Percentiles rank a stretch among this genome's conserved stretches.
phyloP scores from a whole-genome alignment of 1,284 basidiomycete species.

The Ganoderma lingzhi region DNA sequence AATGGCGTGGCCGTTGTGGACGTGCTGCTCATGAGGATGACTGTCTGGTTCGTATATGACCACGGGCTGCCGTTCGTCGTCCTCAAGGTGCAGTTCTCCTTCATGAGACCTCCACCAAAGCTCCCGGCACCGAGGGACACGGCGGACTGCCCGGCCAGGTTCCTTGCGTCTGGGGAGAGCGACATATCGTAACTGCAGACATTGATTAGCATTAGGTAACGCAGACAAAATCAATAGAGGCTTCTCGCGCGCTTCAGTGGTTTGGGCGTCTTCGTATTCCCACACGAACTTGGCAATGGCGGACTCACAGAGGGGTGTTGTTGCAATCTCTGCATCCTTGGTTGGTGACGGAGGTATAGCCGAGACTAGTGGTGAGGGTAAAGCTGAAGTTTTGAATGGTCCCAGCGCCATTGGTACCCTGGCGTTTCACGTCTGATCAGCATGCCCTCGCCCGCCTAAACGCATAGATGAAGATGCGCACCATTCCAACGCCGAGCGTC shows the following conservation, averaged over 20 bases:
- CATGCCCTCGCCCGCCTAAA: background rate
- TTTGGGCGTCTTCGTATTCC: background rate
- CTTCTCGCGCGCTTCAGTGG: background rate
- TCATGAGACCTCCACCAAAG: conserved; percentile 42
- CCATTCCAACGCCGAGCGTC: conserved; percentile 33
- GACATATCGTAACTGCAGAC: conserved; percentile 43
- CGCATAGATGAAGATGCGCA: conserved; percentile 2
- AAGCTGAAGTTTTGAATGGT: conserved; percentile 47
- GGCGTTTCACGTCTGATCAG: conserved; percentile 1
- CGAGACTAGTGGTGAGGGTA: conserved; percentile 48
- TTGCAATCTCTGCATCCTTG: conserved; percentile 42
- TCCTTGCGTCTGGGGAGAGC: conserved; percentile 39
- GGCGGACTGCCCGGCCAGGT: conserved; percentile 33
- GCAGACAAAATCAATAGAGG: conserved; percentile 5
- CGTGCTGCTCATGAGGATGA: conserved; percentile 33
- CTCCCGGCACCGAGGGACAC: conserved; percentile 36
- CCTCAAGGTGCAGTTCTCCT: conserved; percentile 45
- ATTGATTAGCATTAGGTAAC: background rate
- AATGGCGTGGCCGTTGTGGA: conserved; percentile 26
- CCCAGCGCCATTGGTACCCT: conserved; percentile 32
- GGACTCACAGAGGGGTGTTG: background rate
- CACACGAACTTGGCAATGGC: background rate
- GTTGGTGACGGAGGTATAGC: conserved; percentile 47
- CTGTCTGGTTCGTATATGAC: conserved; percentile 49
- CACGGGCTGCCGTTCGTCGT: conserved; percentile 41